phyloP scores from a whole-genome alignment of 208 protist species.

The Trypanosoma congolense region DNA sequence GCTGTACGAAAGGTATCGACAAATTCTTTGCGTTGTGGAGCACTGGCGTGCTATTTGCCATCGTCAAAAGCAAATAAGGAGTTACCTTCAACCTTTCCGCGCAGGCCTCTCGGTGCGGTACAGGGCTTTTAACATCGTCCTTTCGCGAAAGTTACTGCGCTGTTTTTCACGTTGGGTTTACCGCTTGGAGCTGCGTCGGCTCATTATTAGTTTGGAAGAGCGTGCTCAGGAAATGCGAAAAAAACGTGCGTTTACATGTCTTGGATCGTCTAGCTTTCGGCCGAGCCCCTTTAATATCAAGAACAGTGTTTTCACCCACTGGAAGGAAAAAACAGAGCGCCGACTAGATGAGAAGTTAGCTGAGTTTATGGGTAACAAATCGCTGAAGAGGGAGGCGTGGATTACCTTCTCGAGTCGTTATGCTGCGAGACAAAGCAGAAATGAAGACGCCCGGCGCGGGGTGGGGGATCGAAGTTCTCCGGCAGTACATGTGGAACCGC shows the following conservation, averaged over 20 bases:
- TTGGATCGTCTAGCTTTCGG: background rate
- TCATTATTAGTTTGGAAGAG: constrained; percentile 7
- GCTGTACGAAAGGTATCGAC: background rate
- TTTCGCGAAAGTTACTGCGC: constrained; percentile 13
- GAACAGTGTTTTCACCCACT: constrained; percentile 21
- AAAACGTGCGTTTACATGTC: constrained; percentile 10
- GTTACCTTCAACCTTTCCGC: constrained; percentile 8
- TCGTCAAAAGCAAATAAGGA: background rate
- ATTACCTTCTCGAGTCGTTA: constrained; percentile 6
- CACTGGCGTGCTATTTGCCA: constrained; percentile 18
- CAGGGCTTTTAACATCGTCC: constrained; percentile 17
- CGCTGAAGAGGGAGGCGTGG: constrained; percentile 22
- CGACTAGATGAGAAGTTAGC: constrained; percentile 37
- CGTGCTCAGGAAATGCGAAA: constrained; percentile 14
- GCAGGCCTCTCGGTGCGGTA: constrained; percentile 6
- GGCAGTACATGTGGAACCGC: constrained; percentile 12
- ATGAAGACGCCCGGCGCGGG: constrained; percentile 4
- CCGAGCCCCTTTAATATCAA: constrained; percentile 4
- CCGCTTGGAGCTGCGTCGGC: constrained; percentile 9
- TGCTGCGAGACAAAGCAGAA: constrained; percentile 3
- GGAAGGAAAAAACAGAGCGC: constrained; percentile 34
- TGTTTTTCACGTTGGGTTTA: constrained; percentile 15
- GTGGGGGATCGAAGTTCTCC: constrained; percentile 5
- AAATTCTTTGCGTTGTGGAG: constrained; percentile 21
- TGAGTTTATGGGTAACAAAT: constrained; percentile 19